Evolutionary conservation across 176 grass and related monocot species (phyloP), one percentile per base, ranked within the genome.

Genomic region (Oryza brachyantha): DNA sequence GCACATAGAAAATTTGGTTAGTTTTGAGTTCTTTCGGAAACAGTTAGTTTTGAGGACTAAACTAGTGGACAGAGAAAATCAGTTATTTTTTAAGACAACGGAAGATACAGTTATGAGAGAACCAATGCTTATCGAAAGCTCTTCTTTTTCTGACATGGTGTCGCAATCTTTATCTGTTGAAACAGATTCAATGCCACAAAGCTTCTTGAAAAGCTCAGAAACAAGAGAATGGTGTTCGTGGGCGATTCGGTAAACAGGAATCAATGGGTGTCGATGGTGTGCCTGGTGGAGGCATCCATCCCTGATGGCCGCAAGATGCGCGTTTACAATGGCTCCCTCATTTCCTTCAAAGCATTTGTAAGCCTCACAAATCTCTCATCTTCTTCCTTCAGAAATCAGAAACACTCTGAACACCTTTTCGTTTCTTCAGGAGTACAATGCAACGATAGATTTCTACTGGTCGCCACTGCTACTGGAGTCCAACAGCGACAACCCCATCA

Each of bases 401-500:
- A 66, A 27, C 40, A 1, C 38, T 40, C 1, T 41, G 14, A 46
- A 1, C 28, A 60, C 26, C 28, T 52, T 32, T n/a, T 21, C 61
- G 52, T 57, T n/a, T 17, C 89, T 77, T 74, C 88, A 99, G 96
- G 84, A 88, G 32, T 92, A 91, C 66, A 95, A 99, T 67, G 92
- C 77, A 13, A 85, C 92, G 2, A 93, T 99, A 28, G 96, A 99
- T 45, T 99, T 99, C 70, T 99, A 99, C 61, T 99, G 96, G 96
- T 91, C 96, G 5, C 94, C 94, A 0, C 42, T 97, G 39, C 86
- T 97, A 25, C 48, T 97, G 40, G 91, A 97, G 62, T 97, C 94
- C 3, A 97, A 97, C 67, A 91, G 94, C 13, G 94, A 97, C 74
- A 72, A 97, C 71, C 91, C 94, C 5, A 83, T 89, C 13, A 93